Evolutionary conservation across 257 asterid genomes (phyloP).

Genomic region (Capsicum chinense): DNA sequence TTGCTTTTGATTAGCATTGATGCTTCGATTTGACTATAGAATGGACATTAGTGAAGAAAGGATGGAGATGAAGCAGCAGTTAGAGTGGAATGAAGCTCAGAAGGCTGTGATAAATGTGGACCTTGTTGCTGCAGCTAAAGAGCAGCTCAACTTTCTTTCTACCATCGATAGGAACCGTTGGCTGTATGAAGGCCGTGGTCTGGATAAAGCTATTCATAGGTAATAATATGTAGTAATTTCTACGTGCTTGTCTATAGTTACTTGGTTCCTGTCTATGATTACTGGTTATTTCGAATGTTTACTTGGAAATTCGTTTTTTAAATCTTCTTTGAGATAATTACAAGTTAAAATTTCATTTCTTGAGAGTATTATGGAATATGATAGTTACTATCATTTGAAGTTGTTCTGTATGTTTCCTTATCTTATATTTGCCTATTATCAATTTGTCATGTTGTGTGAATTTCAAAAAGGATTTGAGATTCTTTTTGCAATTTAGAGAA

Average conservation of each 20-base stretch:
- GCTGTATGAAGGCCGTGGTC: conserved; percentile 76
- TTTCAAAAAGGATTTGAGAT: neutral
- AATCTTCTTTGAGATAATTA: neutral
- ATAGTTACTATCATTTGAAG: neutral
- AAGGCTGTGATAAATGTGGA: conserved; percentile 60
- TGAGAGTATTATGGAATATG: neutral
- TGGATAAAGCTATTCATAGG: conserved; percentile 80
- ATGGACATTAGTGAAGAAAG: conserved; percentile 4
- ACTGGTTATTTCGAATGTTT: neutral
- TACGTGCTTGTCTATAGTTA: neutral
- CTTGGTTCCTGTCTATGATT: neutral
- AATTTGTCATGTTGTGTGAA: neutral
- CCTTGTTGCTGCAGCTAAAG: conserved; percentile 79
- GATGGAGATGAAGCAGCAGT: conserved; percentile 69
- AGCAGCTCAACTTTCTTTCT: conserved; percentile 77
- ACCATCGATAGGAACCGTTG: conserved; percentile 87
- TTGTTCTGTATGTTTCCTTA: no score
- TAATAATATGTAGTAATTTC: neutral
- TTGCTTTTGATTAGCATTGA: neutral
- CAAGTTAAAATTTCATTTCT: neutral
- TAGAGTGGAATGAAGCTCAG: conserved; percentile 91
- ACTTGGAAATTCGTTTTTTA: neutral
- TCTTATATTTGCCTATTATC: neutral
- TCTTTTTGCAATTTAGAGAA: neutral
- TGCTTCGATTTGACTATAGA: neutral